phyloP scores from a whole-genome alignment of 2,329 filamentous ascomycete genomes.

The Xylariaceae sp. region DNA sequence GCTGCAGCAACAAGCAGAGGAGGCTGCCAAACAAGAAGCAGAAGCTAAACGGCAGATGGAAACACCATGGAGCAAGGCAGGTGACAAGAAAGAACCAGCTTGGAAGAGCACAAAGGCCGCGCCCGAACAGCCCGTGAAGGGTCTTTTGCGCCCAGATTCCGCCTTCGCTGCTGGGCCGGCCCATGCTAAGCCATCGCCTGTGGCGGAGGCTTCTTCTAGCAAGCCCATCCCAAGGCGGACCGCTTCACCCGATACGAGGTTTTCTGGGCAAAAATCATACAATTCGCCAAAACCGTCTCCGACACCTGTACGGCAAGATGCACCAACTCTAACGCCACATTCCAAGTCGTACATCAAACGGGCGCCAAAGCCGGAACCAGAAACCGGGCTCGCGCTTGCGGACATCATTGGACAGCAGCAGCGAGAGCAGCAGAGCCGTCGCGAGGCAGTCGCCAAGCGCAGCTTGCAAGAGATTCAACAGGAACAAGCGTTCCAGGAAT shows the following conservation, averaged over 20 bases:
- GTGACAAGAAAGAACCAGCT: conserved; percentile 44
- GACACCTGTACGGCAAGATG: conserved; percentile 26
- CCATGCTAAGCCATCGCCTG: conserved; percentile 38
- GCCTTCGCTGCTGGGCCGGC: conserved; percentile 28
- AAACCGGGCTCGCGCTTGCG: conserved; percentile 67
- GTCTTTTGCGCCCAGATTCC: conserved; percentile 37
- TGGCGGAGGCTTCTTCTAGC: conserved; percentile 35
- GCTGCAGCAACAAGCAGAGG: conserved; percentile 58
- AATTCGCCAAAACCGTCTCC: conserved; percentile 30
- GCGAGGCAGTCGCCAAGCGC: conserved; percentile 79
- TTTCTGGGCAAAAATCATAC: conserved; percentile 49
- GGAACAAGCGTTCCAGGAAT: conserved; percentile 93
- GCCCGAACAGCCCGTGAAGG: conserved; percentile 45
- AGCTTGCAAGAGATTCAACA: conserved; percentile 92
- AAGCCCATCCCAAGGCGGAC: conserved; percentile 42
- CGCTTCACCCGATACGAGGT: conserved; percentile 58
- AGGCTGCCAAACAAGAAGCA: conserved; percentile 35
- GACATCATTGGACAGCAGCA: conserved; percentile 88
- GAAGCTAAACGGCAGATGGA: conserved; percentile 29
- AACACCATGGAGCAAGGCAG: conserved; percentile 42
- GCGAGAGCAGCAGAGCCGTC: conserved; percentile 74
- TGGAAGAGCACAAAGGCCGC: conserved; percentile 59
- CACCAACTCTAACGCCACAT: conserved; percentile 48
- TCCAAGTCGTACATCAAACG: conserved; percentile 56
- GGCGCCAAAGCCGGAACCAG: conserved; percentile 56